These are phyloP conservation scores for Neurospora sublineolata DNA, from an alignment of 495 filamentous ascomycete genomes.

Conservation along the genomic window DNA sequence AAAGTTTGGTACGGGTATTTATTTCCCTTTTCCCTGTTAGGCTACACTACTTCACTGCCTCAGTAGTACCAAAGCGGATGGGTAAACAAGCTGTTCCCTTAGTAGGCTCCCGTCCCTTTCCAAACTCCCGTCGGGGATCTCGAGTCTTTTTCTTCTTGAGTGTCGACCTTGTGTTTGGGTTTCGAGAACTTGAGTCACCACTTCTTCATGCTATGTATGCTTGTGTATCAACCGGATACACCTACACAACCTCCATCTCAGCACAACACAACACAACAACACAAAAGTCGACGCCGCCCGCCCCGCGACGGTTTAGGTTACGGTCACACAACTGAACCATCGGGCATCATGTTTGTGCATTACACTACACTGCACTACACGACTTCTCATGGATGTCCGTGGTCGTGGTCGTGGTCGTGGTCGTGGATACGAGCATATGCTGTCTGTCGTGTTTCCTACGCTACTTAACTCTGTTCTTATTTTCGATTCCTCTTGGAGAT, in stretches of 20 bases:
- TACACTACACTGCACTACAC: background rate
- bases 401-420: background rate
- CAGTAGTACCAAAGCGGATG: no score
- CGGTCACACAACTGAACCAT: background rate
- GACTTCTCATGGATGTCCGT: background rate
- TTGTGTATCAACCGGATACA: background rate
- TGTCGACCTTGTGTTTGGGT: background rate
- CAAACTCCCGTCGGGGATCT: background rate
- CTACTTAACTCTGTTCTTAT: no score
- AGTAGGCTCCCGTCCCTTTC: background rate
- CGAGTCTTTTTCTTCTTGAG: background rate
- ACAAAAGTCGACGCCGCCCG: background rate
- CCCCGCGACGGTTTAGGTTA: background rate
- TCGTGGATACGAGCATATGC: background rate
- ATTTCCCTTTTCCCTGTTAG: no score
- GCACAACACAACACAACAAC: no score
- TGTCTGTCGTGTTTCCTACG: background rate
- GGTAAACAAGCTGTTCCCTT: background rate
- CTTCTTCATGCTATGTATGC: background rate
- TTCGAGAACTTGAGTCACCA: background rate
- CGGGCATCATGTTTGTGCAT: background rate
- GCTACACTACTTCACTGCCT: no score
- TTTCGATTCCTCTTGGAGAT: no score
- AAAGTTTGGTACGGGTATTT: background rate
- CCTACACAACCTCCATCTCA: no score